Evolutionary conservation across 805 yeast species (phyloP).

Genomic region (Kluyveromyces siamensis): DNA sequence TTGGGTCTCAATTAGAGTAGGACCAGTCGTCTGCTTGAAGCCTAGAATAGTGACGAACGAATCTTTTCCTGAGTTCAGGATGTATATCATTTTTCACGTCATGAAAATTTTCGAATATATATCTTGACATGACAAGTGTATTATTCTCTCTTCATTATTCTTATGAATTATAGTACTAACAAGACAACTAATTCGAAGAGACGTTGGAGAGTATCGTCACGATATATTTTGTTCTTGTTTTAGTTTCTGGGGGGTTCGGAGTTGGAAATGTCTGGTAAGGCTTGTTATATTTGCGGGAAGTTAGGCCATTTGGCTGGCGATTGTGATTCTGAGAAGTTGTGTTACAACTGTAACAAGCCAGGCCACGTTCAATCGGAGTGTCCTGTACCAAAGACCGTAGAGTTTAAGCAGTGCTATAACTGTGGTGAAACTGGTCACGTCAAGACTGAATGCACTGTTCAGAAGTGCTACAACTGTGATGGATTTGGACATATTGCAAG

Average conservation of each 20-base stretch:
- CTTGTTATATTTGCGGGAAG: conserved; percentile 89
- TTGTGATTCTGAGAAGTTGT: conserved; percentile 80
- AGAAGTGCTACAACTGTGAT: conserved; percentile 74
- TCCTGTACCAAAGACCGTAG: conserved; percentile 78
- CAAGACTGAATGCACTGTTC: conserved; percentile 69
- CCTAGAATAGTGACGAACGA: neutral
- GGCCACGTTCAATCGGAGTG: conserved; percentile 88
- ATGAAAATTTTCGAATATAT: neutral
- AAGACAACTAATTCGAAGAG: neutral
- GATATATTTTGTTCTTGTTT: neutral
- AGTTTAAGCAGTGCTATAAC: conserved; percentile 83
- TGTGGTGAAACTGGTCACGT: conserved; percentile 90
- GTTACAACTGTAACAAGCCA: conserved; percentile 87
- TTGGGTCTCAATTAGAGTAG: neutral
- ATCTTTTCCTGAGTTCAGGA: neutral
- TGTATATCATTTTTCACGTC: neutral
- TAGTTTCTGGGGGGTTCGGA: neutral
- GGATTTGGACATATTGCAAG: conserved; percentile 76
- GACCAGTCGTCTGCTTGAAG: neutral
- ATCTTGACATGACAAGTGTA: neutral
- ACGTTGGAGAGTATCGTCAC: neutral
- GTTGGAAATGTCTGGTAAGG: conserved; percentile 44
- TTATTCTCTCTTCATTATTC: too few species aligned
- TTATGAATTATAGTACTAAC: neutral
- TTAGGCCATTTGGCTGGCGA: conserved; percentile 85